Percentiles rank a stretch among this genome's conserved stretches.
Conservation (phyloP, 441 rosid genomes). For the Aquilaria agallochum region DNA sequence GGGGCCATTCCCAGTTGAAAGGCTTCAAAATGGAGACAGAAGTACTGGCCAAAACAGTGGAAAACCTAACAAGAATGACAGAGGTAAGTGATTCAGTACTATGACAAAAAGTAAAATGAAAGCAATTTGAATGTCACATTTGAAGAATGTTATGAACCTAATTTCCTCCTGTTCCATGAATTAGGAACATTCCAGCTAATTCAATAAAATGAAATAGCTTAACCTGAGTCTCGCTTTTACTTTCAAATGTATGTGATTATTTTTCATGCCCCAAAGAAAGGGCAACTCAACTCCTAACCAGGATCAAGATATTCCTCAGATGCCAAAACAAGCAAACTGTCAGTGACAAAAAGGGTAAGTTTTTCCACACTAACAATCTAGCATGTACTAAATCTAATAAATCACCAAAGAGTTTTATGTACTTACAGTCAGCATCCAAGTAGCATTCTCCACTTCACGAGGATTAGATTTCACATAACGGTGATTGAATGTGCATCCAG, state of each 20-base stretch:
- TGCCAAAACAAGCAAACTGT: too few relatives aligned
- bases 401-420: neutral
- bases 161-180: neutral
- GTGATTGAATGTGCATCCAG: conserved; percentile 95
- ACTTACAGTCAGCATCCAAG: conserved; percentile 98
- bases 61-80: conserved; percentile 49
- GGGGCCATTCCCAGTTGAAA: conserved; percentile 97
- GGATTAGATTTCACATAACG: conserved; percentile 98
- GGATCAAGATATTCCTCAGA: too few relatives aligned
- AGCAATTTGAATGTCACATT: conserved; percentile 7
- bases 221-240: too few relatives aligned
- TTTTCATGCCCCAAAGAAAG: too few relatives aligned
- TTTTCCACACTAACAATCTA: neutral
- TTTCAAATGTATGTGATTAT: too few relatives aligned
- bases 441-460: conserved; percentile 98
- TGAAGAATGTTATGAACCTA: neutral
- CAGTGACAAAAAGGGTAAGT: too few relatives aligned
- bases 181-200: neutral
- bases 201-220: too few relatives aligned
- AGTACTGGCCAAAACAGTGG: conserved; percentile 93
- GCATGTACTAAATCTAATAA: neutral
- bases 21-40: conserved; percentile 96
- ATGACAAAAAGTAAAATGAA: conserved; percentile 1
- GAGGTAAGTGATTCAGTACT: neutral
- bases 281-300: too few relatives aligned